Evolutionary conservation across 352 stramenopile genomes (phyloP), one percentile per base, ranked within the genome.

Genomic region (Globisporangium paroecandrum): DNA sequence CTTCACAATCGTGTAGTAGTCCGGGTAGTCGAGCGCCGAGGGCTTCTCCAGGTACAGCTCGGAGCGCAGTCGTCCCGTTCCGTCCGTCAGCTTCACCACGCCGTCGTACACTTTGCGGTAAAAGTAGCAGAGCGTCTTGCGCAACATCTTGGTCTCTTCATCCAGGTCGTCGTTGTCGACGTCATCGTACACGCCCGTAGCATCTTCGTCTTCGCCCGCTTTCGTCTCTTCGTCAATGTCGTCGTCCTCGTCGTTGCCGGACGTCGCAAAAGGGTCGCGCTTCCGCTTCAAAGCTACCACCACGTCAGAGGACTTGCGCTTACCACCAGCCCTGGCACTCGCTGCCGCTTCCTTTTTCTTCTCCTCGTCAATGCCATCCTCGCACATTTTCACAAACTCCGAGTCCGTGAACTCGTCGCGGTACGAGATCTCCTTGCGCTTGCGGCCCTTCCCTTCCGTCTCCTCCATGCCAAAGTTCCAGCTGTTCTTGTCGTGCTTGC

Each of bases 1-100:
- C 58, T 82, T 90, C 53, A 98, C 86, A 58, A 97, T 90, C 55
- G 85, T 73, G 70, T 97, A 97, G 67, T 98, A 98, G 71, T 97
- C 91, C 25, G 88, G 88, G 61, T 96, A 96, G 61, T 94, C 86
- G 15, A 81, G 41, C 20, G 85, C 77, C 36, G 88, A 94, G 13
- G 88, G 88, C 63, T 90, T 93, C 41, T 92, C 88, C 64, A 94
- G 60, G 64, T 90, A 96, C 58, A 94, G 60, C 27, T 91, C 81
- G 1, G 78, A 83, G 9, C 88, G 86, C n/a, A 85, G 64, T 5
- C 82, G 88, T 3, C 88, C 88, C 0, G 75, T 89, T 12, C 73
- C 69, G 38, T 96, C 88, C 29, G 85, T 84, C 20, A 93, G 78
- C 74, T 90, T 93, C 51, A 93, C 59, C 47, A 94, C 86, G n/a